Conservation (phyloP, 805 yeast species). For the Spathaspora passalidarum region DNA sequence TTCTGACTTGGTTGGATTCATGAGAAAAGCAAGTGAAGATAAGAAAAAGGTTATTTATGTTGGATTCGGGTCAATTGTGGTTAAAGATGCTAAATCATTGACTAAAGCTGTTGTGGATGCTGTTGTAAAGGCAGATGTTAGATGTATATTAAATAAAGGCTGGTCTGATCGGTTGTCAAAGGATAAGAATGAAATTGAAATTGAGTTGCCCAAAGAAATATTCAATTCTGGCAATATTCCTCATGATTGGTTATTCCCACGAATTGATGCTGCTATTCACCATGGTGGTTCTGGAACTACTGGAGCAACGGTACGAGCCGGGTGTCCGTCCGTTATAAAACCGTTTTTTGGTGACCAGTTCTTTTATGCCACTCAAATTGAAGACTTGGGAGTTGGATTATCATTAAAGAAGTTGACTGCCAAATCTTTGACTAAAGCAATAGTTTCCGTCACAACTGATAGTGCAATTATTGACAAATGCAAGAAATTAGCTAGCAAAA, state of each 20-base stretch:
- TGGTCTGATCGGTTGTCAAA: constrained; percentile 79
- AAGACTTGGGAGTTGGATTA: constrained; percentile 85
- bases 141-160: constrained; percentile 87
- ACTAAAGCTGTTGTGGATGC: constrained; percentile 79
- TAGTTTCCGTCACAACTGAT: constrained; percentile 65
- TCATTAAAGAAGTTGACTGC: constrained; percentile 65
- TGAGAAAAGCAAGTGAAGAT: constrained; percentile 56
- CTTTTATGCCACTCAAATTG: constrained; percentile 83
- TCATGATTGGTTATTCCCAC: constrained; percentile 92
- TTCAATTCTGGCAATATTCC: constrained; percentile 73
- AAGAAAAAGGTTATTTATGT: constrained; percentile 78
- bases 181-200: constrained; percentile 27
- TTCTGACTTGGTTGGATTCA: constrained; percentile 52
- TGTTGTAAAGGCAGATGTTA: constrained; percentile 73
- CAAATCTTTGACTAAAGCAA: constrained; percentile 61
- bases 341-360: constrained; percentile 97
- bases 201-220: constrained; percentile 62
- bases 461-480: constrained; percentile 69
- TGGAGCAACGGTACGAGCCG: constrained; percentile 84
- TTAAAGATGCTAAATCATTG: constrained; percentile 72
- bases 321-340: constrained; percentile 84
- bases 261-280: constrained; percentile 90
- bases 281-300: constrained; percentile 98
- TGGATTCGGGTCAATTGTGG: constrained; percentile 96
- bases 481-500: constrained; percentile 53